These are phyloP conservation scores for Penicillium antarcticum DNA, from an alignment of 495 filamentous ascomycete genomes.

Conservation along the genomic window DNA sequence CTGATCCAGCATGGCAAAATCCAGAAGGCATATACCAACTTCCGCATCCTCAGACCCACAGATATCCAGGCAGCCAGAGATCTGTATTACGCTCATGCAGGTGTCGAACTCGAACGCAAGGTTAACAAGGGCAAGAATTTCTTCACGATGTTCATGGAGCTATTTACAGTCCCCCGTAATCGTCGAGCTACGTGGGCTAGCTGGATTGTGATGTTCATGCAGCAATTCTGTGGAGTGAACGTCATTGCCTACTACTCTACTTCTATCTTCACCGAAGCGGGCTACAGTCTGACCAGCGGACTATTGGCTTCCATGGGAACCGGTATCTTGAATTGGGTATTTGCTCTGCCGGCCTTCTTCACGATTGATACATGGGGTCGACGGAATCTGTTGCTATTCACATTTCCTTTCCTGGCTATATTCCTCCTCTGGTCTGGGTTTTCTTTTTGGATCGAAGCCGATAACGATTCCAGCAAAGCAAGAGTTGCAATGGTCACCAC, in stretches of 20 bases:
- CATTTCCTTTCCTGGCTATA: constrained; percentile 60
- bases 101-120: constrained; percentile 42
- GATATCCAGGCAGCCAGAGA: constrained; percentile 52
- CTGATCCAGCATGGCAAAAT: constrained; percentile 55
- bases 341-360: constrained; percentile 64
- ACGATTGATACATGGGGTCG: constrained; percentile 66
- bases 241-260: constrained; percentile 55
- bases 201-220: constrained; percentile 51
- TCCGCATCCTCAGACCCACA: constrained; percentile 40
- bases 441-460: constrained; percentile 50
- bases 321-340: constrained; percentile 64
- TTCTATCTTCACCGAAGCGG: constrained; percentile 51
- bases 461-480: constrained; percentile 23
- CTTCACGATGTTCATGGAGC: constrained; percentile 48
- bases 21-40: constrained; percentile 40
- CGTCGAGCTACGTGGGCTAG: constrained; percentile 50
- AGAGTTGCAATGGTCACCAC: constrained; percentile 47
- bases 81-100: constrained; percentile 51
- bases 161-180: constrained; percentile 53
- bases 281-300: constrained; percentile 42
- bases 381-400: constrained; percentile 60
- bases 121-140: constrained; percentile 44
- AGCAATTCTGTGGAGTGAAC: constrained; percentile 54
- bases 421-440: constrained; percentile 57
- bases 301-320: constrained; percentile 59